A percentile compares a stretch with the other conserved stretches of the same genome.
These are phyloP conservation scores for Westerdykella ornata DNA, from an alignment of 2,329 filamentous ascomycete genomes.

Conservation along the genomic window DNA sequence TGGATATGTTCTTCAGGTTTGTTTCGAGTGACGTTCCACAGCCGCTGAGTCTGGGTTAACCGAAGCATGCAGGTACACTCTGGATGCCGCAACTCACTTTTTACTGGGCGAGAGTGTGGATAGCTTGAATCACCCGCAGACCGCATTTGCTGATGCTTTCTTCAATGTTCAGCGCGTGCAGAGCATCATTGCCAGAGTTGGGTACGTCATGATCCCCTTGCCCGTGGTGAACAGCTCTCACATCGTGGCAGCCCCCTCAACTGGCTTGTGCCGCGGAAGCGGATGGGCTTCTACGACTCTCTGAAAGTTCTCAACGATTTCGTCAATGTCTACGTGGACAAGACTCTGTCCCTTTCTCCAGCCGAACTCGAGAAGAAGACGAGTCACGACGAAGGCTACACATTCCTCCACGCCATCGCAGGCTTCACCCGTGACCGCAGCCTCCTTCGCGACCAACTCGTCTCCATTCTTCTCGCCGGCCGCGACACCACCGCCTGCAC, in stretches of 20 bases:
- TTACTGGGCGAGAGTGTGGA: conserved; percentile 70
- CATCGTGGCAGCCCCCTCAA: conserved; percentile 49
- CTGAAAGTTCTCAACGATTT: conserved; percentile 68
- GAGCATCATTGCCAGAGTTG: conserved; percentile 58
- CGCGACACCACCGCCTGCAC: conserved; percentile 81
- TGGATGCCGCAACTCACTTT: conserved; percentile 84
- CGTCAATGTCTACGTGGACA: conserved; percentile 70
- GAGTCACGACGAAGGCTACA: conserved; percentile 67
- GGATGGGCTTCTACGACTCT: conserved; percentile 54
- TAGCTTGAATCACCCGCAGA: conserved; percentile 51
- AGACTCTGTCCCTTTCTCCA: conserved; percentile 60
- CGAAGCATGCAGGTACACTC: conserved; percentile 50
- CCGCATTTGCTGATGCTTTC: conserved; percentile 74
- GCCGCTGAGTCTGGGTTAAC: background rate
- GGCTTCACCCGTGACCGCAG: conserved; percentile 62
- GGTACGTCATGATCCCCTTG: conserved; percentile 36
- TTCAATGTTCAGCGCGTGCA: conserved; percentile 71
- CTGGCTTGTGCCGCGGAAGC: conserved; percentile 55
- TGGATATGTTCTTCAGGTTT: conserved; percentile 67
- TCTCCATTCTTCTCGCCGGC: conserved; percentile 67
- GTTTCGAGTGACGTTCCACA: background rate
- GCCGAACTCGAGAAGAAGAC: conserved; percentile 67
- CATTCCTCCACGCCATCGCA: conserved; percentile 74
- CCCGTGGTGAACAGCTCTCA: background rate
- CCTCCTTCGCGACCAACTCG: conserved; percentile 75